Evolutionary conservation across 345 rosid species (phyloP), one percentile per base, ranked within the genome.

Genomic region (Salix brachista): DNA sequence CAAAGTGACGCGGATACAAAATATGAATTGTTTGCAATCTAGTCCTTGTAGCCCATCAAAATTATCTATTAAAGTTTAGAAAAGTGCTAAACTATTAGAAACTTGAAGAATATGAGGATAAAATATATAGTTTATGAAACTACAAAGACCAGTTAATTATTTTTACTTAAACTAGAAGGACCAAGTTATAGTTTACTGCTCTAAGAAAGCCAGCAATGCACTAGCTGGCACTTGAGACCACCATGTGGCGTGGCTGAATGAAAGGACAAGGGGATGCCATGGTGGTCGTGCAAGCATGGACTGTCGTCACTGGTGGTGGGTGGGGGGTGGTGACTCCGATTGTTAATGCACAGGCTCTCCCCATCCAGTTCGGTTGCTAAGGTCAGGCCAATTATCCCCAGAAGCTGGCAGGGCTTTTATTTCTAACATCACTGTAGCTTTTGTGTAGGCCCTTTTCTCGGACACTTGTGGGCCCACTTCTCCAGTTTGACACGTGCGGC

Each of bases 341-440:
- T 54, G 70, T 77, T 71, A 78, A 80, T 78, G 82, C 80, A 41
- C n/a, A 73, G 84, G 82, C 85, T 66, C 71, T 58, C n/a, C 50
- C 6, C 8, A 65, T 69, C 65, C 28, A 66, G 32, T 34, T 64
- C 52, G 4, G 10, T 8, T 0, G 23, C 42, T 17, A 67, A 28
- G 28, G 50, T 14, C 34, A 21, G n/a, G 13, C 19, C 66, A 3
- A 6, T 56, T 54, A 4, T 30, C 48, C 11, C 46, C 65, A 37
- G 64, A 68, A 50, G 72, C 77, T 77, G 83, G 5, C 1, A 19
- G 71, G 67, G 80, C 77, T 67, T 73, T 67, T 13, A 69, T 39
- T 37, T 19, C 80, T 56, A 44, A 23, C 7, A 37, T 76, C 66
- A 48, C 18, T 3, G 76, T 34, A 37, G 68, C 26, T 28, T 46